phyloP scores from a whole-genome alignment of 1,284 basidiomycete species.

The Singerocomus inundabilis region DNA sequence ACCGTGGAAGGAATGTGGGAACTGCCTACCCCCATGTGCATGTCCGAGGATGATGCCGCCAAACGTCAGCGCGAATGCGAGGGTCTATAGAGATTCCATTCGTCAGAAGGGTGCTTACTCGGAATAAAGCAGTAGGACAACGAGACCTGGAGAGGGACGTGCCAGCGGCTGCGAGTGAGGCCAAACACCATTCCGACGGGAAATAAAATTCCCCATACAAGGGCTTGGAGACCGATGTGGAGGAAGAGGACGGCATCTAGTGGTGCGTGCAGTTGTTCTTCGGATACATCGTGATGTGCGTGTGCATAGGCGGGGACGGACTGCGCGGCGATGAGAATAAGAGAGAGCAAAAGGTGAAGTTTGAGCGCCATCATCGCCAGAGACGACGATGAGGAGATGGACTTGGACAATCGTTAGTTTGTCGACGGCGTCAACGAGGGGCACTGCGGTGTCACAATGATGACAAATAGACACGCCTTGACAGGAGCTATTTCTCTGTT shows the following conservation, averaged over 20 bases:
- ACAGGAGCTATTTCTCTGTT: too few species aligned
- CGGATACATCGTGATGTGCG: slow-evolving; percentile 57
- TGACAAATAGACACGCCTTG: too few species aligned
- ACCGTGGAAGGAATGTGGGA: slow-evolving; percentile 70
- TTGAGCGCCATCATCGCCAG: slow-evolving; percentile 1
- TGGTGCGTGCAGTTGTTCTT: slow-evolving; percentile 66
- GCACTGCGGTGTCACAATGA: too few species aligned
- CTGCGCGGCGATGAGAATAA: slow-evolving; percentile 13
- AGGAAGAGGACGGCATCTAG: slow-evolving; percentile 78
- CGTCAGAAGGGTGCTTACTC: not conserved
- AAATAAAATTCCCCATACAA: slow-evolving; percentile 81
- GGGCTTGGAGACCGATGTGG: slow-evolving; percentile 73
- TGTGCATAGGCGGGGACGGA: slow-evolving; percentile 43
- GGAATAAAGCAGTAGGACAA: not conserved
- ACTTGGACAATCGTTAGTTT: not conserved
- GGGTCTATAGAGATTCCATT: slow-evolving; percentile 42
- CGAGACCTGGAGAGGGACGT: slow-evolving; percentile 79
- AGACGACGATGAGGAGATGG: not conserved
- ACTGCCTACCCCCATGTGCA: slow-evolving; percentile 74
- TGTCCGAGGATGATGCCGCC: slow-evolving; percentile 79
- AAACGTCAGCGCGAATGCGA: slow-evolving; percentile 67
- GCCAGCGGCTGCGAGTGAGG: slow-evolving; percentile 76
- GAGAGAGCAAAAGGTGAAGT: not conserved
- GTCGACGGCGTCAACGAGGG: too few species aligned
- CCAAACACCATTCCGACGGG: slow-evolving; percentile 88